phyloP scores from a whole-genome alignment of 208 protist genomes.

The Crithidia expoeki region DNA sequence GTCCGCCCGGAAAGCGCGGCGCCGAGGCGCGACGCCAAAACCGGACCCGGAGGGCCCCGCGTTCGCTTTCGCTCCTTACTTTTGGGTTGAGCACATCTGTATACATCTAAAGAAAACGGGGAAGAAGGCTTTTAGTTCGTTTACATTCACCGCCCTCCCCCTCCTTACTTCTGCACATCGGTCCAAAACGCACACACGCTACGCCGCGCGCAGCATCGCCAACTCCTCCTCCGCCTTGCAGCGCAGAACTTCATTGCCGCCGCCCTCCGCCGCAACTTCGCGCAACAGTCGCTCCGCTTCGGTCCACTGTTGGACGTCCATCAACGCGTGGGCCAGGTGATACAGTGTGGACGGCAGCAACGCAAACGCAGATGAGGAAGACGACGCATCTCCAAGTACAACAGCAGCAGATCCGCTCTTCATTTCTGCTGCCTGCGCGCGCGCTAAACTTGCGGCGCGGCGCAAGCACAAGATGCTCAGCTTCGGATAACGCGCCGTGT shows the following conservation, averaged over 20 bases:
- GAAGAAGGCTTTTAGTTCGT: too few species aligned
- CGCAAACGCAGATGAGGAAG: not conserved
- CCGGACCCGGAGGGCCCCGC: too few species aligned
- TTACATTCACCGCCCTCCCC: too few species aligned
- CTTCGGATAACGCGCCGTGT: conserved; percentile 27
- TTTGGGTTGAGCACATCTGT: too few species aligned
- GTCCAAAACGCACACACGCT: too few species aligned
- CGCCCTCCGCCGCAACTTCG: conserved; percentile 34
- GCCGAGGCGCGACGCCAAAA: too few species aligned
- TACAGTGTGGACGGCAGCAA: conserved; percentile 43
- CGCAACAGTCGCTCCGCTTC: conserved; percentile 63
- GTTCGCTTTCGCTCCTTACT: too few species aligned
- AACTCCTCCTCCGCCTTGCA: conserved; percentile 83
- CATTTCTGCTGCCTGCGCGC: conserved; percentile 25
- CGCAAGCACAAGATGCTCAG: conserved; percentile 66
- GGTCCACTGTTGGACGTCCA: conserved; percentile 40
- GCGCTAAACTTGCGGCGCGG: conserved; percentile 40
- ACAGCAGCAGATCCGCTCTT: not conserved
- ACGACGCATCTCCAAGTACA: too few species aligned
- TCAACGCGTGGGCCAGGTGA: conserved; percentile 69
- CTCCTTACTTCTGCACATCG: too few species aligned
- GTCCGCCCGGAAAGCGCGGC: too few species aligned
- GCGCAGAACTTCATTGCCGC: conserved; percentile 61
- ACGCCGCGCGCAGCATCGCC: conserved; percentile 25
- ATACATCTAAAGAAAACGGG: too few species aligned